A percentile compares a stretch with the other conserved stretches of the same genome.
Evolutionary conservation across 2,329 filamentous ascomycete species (phyloP).

Genomic region (Xylaria sp.): DNA sequence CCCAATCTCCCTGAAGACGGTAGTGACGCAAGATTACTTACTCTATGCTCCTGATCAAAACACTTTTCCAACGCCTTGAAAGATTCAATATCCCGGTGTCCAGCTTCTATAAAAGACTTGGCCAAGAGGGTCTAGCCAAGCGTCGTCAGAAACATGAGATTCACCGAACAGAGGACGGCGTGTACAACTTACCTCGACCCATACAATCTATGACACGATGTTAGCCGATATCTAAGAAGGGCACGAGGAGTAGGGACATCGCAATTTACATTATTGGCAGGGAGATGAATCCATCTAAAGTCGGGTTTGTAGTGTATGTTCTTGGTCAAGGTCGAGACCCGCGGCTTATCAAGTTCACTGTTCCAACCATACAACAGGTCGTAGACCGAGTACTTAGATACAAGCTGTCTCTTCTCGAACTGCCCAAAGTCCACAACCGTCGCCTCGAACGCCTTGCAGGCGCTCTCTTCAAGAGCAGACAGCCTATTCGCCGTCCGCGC

Average conservation of each 20-base stretch:
- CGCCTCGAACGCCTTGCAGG: constrained; percentile 62
- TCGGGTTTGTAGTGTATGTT: constrained; percentile 59
- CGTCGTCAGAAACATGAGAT: constrained; percentile 36
- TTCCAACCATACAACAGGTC: constrained; percentile 65
- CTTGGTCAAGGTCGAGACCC: constrained; percentile 58
- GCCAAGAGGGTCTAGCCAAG: constrained; percentile 62
- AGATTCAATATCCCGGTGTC: constrained; percentile 69
- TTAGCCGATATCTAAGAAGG: constrained; percentile 37
- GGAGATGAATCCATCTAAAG: constrained; percentile 65
- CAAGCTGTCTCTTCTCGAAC: constrained; percentile 57
- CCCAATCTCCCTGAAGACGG: neutral
- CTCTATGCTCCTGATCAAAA: constrained; percentile 69
- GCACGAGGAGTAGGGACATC: constrained; percentile 11
- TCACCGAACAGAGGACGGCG: constrained; percentile 6
- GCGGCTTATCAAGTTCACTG: constrained; percentile 58
- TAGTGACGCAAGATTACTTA: constrained; percentile 1
- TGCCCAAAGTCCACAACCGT: constrained; percentile 64
- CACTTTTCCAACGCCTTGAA: constrained; percentile 72
- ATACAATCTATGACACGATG: constrained; percentile 60
- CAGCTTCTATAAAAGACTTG: constrained; percentile 72
- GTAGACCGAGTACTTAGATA: constrained; percentile 61
- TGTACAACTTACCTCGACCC: constrained; percentile 62
- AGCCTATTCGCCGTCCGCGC: constrained; percentile 50
- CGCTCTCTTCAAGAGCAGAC: constrained; percentile 55
- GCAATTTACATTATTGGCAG: constrained; percentile 59